These are phyloP conservation scores for Colletotrichum tamarilloi DNA, from an alignment of 2,329 filamentous ascomycete genomes.

Conservation along the genomic window DNA sequence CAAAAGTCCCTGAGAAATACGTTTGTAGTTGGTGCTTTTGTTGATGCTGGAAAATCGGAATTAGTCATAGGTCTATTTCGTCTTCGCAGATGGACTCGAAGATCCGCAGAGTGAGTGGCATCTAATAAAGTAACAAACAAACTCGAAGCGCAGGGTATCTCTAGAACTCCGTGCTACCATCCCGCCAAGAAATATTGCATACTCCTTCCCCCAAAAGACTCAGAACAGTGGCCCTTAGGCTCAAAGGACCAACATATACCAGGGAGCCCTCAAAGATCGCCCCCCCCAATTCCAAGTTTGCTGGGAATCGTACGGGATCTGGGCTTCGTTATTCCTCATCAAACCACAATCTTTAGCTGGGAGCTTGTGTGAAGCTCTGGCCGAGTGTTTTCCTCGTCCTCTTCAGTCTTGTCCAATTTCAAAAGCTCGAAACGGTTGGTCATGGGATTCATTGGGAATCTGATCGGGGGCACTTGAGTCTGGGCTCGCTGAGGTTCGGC, in stretches of 20 bases:
- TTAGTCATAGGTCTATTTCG: background rate
- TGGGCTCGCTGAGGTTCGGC: constrained; percentile 41
- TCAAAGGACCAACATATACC: background rate
- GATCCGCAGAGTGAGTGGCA: background rate
- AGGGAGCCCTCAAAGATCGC: too few species aligned
- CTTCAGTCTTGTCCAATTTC: constrained; percentile 57
- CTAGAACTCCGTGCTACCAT: background rate
- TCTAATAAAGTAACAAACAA: background rate
- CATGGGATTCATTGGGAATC: constrained; percentile 50
- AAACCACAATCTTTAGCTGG: constrained; percentile 37
- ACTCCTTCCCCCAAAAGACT: background rate
- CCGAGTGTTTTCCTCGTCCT: constrained; percentile 41
- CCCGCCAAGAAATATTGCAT: background rate
- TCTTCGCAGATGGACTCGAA: background rate
- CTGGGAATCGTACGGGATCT: background rate
- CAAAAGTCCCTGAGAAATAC: background rate
- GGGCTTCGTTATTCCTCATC: background rate
- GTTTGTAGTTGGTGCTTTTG: background rate
- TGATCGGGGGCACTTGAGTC: constrained; percentile 43
- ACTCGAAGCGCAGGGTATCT: background rate
- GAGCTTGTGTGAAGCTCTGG: constrained; percentile 35
- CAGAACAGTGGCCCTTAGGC: background rate
- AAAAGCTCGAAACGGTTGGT: constrained; percentile 74
- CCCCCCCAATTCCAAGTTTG: background rate
- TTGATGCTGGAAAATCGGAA: background rate